Base-by-base conservation (phyloP, 176 grass and related monocot genomes). In the Eleusine indica region DNA sequence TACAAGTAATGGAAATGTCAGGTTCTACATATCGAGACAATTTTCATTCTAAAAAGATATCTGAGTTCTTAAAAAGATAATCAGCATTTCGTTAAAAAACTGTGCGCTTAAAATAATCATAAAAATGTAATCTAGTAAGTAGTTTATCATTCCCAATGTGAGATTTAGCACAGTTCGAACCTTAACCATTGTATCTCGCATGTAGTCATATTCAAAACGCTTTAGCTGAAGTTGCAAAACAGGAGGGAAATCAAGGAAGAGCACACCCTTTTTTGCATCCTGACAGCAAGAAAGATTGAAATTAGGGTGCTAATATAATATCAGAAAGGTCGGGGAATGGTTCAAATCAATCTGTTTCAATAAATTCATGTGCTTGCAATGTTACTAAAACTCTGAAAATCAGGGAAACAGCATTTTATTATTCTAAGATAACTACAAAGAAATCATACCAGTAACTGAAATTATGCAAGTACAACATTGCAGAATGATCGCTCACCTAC, bases 201-300 rank as follows among this genome's bases (percentile, higher is more conserved):
- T 97, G 75, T 92, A 97, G 91, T 97, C 95, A 76, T 97, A 97
- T 89, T 97, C 95, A 44, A 97, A 97, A 67, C 95, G 95, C 80
- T 97, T 97, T 71, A 97, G 82, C 78, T 97, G 95, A 87, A 97
- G 92, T 88, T 97, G 92, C 88, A 97, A 91, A 88, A 97, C 95
- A 71, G 95, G 95, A 65, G 95, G 95, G 19, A 97, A 97, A 86
- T 97, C 95, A 86, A 97, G 90, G 81, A 97, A 97, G 64, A 97
- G 90, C 64, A 97, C 95, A 35, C 95, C 95, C 83, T 97, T 97
- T 76, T 80, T 97, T 71, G 95, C 92, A 94, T 97, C 95, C 95
- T 97, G 92, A 54, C 22, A 29, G 73, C 91, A 69, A 12, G 43
- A 71, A 77, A 69, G 77, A 82, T 68, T 90, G 18, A 60, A 74